Evolutionary conservation across 352 stramenopile species (phyloP).

Genomic region (Globisporangium abappressorium): DNA sequence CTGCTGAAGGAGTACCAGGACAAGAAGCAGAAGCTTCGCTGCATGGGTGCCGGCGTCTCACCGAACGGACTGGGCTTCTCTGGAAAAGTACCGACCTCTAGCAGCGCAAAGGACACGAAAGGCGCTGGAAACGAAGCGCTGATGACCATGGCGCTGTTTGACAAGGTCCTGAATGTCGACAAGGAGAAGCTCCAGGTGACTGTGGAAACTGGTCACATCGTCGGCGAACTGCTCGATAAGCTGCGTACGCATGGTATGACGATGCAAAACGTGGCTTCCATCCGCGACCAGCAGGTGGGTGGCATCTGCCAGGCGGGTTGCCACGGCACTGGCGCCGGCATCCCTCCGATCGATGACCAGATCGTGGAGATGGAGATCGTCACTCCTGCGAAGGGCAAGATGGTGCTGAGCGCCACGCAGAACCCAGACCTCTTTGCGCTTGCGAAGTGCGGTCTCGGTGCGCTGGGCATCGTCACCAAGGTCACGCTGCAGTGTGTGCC

Average conservation of each 20-base stretch:
- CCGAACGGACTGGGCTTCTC: constrained; percentile 96
- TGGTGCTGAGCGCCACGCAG: constrained; percentile 82
- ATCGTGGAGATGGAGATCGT: constrained; percentile 95
- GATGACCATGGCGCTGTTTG: constrained; percentile 91
- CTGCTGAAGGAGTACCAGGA: constrained; percentile 57
- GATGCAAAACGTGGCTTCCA: constrained; percentile 98
- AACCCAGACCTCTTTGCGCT: constrained; percentile 90
- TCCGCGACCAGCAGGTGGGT: constrained; percentile 97
- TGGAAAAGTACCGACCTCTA: constrained; percentile 13
- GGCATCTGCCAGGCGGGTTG: constrained; percentile 94
- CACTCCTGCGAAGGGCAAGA: constrained; percentile 89
- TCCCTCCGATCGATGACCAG: constrained; percentile 97
- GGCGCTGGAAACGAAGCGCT: constrained; percentile 60
- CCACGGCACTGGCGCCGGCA: constrained; percentile 94
- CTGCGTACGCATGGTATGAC: constrained; percentile 88
- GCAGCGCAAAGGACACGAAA: constrained; percentile 7
- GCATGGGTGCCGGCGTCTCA: constrained; percentile 94
- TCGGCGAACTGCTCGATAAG: constrained; percentile 76
- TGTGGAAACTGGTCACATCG: constrained; percentile 79
- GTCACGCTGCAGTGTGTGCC: constrained; percentile 95
- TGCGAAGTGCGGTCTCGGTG: constrained; percentile 93
- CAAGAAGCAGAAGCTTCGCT: constrained; percentile 83
- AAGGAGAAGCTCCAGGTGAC: constrained; percentile 90
- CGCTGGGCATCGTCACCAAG: constrained; percentile 95
- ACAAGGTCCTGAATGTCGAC: constrained; percentile 91